Conservation (phyloP, 768 basidiomycete species). For the Termitomyces sp. region DNA sequence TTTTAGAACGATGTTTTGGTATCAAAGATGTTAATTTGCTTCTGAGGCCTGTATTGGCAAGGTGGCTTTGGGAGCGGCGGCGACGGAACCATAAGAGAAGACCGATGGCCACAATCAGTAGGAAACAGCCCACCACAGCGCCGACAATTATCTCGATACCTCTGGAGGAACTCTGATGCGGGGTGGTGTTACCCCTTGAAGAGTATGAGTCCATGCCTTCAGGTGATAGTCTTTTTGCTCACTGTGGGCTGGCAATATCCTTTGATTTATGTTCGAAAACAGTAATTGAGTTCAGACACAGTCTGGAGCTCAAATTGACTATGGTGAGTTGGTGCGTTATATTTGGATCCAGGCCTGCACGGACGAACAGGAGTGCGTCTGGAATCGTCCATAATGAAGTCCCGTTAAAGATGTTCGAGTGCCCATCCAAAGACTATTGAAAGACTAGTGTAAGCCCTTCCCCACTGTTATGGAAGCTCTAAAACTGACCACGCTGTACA, state of each 20-base stretch:
- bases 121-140: slow-evolving; percentile 1
- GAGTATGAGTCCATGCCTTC: not conserved
- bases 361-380: slow-evolving; percentile 14
- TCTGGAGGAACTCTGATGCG: not conserved
- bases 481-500: slow-evolving; percentile 13
- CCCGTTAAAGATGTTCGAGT: slow-evolving; percentile 9
- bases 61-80: not conserved
- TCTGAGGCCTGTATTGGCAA: not conserved
- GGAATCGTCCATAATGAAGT: slow-evolving; percentile 12
- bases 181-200: not conserved
- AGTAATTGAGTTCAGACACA: slow-evolving; percentile 15
- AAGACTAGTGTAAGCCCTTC: not conserved
- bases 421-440: slow-evolving; percentile 13
- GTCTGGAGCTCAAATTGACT: slow-evolving; percentile 9
- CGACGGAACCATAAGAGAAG: slow-evolving; percentile 9
- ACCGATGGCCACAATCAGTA: slow-evolving; percentile 2
- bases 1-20: not conserved
- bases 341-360: slow-evolving; percentile 12
- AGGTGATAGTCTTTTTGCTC: not conserved
- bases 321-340: slow-evolving; percentile 11
- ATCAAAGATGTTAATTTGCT: not conserved
- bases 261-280: slow-evolving; percentile 9
- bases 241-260: slow-evolving; percentile 3
- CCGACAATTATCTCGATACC: slow-evolving; percentile 12
- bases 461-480: not conserved